phyloP scores from a whole-genome alignment of 2,329 filamentous ascomycete genomes.

The Thelonectria discophora region DNA sequence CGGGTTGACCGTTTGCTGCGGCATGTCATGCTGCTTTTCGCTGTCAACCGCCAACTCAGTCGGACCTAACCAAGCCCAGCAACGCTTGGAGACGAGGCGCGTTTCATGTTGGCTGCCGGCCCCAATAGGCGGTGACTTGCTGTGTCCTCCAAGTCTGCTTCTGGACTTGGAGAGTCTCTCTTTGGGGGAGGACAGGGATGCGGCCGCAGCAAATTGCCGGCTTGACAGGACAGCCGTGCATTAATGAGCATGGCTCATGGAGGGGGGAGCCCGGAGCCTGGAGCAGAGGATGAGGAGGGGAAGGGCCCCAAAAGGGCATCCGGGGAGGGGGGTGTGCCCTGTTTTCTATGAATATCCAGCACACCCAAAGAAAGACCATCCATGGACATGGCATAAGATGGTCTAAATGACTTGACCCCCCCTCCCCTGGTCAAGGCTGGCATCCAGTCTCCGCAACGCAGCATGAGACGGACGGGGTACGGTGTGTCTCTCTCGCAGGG shows the following conservation, averaged over 20 bases:
- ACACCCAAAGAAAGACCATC: conserved; percentile 46
- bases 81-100: conserved; percentile 39
- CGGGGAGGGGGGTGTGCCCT: conserved; percentile 47
- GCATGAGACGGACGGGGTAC: conserved; percentile 37
- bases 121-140: conserved; percentile 39
- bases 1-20: conserved; percentile 17
- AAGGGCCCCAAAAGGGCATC: conserved; percentile 14
- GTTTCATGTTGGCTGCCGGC: conserved; percentile 38
- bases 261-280: conserved; percentile 5
- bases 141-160: conserved; percentile 33
- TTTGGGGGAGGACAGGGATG: conserved; percentile 35
- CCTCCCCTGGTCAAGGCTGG: conserved; percentile 45
- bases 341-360: conserved; percentile 61
- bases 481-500: conserved; percentile 34
- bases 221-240: conserved; percentile 33
- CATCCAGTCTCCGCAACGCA: conserved; percentile 49
- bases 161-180: conserved; percentile 23
- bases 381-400: conserved; percentile 67
- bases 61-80: conserved; percentile 35
- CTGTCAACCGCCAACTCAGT: conserved; percentile 39
- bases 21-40: conserved; percentile 27
- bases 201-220: conserved; percentile 38
- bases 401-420: conserved; percentile 66
- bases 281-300: too few species aligned
- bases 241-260: conserved; percentile 30